Conservation (phyloP, 192 early-diverging fungal species). For the Obelidium mucronatum region DNA sequence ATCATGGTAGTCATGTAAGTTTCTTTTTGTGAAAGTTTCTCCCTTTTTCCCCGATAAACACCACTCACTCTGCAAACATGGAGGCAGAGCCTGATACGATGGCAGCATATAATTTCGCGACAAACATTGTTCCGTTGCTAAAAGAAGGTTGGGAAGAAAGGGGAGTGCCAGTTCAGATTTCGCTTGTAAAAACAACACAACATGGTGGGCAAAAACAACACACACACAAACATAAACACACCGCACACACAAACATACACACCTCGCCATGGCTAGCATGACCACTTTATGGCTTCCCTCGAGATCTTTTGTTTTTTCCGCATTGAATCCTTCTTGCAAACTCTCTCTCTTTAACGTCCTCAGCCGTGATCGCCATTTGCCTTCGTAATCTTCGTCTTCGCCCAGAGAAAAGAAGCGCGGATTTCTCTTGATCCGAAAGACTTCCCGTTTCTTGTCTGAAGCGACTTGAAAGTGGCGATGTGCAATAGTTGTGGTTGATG, state of each 20-base stretch:
- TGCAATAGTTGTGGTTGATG: too few relatives aligned
- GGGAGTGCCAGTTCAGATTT: too few relatives aligned
- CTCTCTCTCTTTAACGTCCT: conserved; percentile 42
- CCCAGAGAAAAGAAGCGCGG: conserved; percentile 29
- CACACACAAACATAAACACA: too few relatives aligned
- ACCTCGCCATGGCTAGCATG: conserved; percentile 52
- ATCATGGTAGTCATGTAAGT: too few relatives aligned
- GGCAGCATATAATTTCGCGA: conserved; percentile 60
- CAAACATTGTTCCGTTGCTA: conserved; percentile 56
- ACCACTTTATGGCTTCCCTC: conserved; percentile 65
- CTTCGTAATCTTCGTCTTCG: conserved; percentile 33
- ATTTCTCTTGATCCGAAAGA: too few relatives aligned
- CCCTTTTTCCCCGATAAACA: neutral
- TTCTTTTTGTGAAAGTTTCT: too few relatives aligned
- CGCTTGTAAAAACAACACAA: too few relatives aligned
- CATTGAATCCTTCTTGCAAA: conserved; percentile 20
- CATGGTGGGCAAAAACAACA: too few relatives aligned
- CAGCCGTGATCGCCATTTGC: conserved; percentile 42
- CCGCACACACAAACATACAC: neutral
- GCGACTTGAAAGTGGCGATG: too few relatives aligned
- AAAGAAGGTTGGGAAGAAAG: neutral
- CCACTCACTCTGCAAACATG: conserved; percentile 62
- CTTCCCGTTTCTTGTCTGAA: too few relatives aligned
- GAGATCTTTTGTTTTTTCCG: conserved; percentile 41
- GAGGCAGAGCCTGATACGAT: conserved; percentile 60